Evolutionary conservation across 805 yeast species (phyloP), one percentile per base, ranked within the genome.

Genomic region (Priceomyces castillae): DNA sequence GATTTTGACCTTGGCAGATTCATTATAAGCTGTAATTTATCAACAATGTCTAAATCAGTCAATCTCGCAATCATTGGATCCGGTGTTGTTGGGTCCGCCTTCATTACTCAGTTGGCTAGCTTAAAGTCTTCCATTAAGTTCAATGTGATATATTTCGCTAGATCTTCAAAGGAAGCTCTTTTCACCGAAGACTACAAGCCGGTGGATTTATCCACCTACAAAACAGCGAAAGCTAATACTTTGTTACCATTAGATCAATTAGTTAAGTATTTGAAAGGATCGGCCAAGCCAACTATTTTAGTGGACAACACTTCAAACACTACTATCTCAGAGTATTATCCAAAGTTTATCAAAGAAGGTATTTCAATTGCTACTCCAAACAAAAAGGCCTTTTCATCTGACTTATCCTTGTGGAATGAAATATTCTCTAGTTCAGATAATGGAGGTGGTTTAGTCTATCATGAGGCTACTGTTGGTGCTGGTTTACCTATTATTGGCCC

Each of bases 391-490:
- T 94, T 94, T 61, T 90, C 97, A 7, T 76, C 90, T 34, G 84
- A 80, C 43, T 67, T 86, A 48, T 64, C 71, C 18, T 68, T 82
- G 10, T 94, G 98, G 97, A 78, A 87, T 44, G 74, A 77, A 40
- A 80, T 94, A 43, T 87, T 87, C 56, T 59, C 64, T 28, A 65
- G 67, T 40, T 77, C 85, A 28, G 75, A 73, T 30, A 67, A 71
- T 31, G 70, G 73, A 30, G 73, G 77, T 37, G 90, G 89, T 33
- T 74, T 92, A 50, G 95, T 90, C 36, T 92, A 90, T 75, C 99
- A 94, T 61, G 99, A 94, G 75, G 95, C 99, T 40, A 89, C 97
- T 6, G 98, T 94, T 46, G 98, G 98, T 61, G 99, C 99, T 34
- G 99, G 98, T 45, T 77, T 94, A 64, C 99, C 99, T 47, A 81